Percentiles rank a stretch among this genome's conserved stretches.
Conservation (phyloP, 2,329 filamentous ascomycete genomes). For the Colletotrichum chrysophilum region DNA sequence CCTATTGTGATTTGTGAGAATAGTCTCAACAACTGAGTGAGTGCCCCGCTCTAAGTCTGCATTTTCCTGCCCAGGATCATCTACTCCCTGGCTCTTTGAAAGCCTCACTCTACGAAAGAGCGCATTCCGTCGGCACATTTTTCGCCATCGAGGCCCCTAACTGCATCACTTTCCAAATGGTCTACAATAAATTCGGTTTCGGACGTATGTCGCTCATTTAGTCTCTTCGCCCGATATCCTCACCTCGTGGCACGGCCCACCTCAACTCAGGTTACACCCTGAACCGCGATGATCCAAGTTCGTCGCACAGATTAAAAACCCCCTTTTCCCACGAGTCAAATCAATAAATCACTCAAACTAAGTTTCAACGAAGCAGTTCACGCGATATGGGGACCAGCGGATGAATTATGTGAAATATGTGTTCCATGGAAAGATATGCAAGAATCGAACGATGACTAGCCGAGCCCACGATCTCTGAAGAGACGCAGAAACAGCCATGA, state of each 20-base stretch:
- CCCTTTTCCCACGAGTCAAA: neutral
- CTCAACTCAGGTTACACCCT: neutral
- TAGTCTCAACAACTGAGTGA: neutral
- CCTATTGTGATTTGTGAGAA: neutral
- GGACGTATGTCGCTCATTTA: neutral
- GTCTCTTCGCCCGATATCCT: neutral
- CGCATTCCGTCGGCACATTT: neutral
- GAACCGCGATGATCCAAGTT: neutral
- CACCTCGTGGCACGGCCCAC: neutral
- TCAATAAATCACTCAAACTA: neutral
- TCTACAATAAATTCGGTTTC: neutral
- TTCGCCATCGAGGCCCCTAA: neutral
- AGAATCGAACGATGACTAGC: constrained; percentile 4
- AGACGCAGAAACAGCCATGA: neutral
- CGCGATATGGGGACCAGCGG: neutral
- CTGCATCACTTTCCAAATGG: neutral
- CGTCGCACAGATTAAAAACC: neutral
- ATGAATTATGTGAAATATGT: neutral
- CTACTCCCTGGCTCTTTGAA: neutral
- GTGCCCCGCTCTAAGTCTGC: fast-evolving
- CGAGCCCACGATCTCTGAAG: neutral
- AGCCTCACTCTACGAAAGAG: neutral
- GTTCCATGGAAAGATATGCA: neutral
- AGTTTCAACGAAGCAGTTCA: neutral
- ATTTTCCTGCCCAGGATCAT: neutral